Percentiles rank a stretch among this genome's conserved stretches.
These are phyloP conservation scores for Malassezia equina DNA, from an alignment of 1,284 basidiomycete genomes.

Conservation along the genomic window DNA sequence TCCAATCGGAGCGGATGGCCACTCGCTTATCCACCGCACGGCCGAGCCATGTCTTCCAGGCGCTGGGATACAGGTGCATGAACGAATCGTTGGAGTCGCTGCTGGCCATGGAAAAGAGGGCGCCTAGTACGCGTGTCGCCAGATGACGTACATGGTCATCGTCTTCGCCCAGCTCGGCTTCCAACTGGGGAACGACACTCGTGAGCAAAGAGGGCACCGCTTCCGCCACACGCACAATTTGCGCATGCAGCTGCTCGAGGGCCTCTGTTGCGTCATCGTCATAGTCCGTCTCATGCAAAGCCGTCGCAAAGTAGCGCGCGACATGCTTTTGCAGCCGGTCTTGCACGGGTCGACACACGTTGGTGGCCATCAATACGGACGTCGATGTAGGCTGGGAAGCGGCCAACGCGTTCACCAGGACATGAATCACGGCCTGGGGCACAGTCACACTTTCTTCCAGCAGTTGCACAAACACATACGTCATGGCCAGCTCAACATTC, in stretches of 20 bases:
- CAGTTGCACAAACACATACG: slow-evolving; percentile 76
- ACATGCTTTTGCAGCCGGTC: slow-evolving; percentile 82
- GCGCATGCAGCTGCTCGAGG: slow-evolving; percentile 60
- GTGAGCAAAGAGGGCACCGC: slow-evolving; percentile 71
- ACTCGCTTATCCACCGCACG: slow-evolving; percentile 68
- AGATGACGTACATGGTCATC: slow-evolving; percentile 63
- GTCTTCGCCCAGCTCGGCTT: slow-evolving; percentile 75
- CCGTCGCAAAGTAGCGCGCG: slow-evolving; percentile 54
- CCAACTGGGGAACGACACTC: slow-evolving; percentile 83
- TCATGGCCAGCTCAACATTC: slow-evolving; percentile 77
- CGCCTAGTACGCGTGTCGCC: slow-evolving; percentile 72
- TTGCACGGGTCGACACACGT: slow-evolving; percentile 71
- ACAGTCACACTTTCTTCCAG: slow-evolving; percentile 73
- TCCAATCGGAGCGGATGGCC: slow-evolving; percentile 65
- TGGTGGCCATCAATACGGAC: slow-evolving; percentile 71
- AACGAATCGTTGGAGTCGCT: slow-evolving; percentile 48
- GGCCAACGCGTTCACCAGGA: slow-evolving; percentile 73
- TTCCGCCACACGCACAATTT: slow-evolving; percentile 72
- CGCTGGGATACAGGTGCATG: slow-evolving; percentile 65
- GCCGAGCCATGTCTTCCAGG: slow-evolving; percentile 76
- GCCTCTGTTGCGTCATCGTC: slow-evolving; percentile 36
- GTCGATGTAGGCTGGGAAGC: slow-evolving; percentile 55
- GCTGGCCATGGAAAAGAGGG: slow-evolving; percentile 62
- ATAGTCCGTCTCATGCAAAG: slow-evolving; percentile 31
- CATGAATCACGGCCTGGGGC: slow-evolving; percentile 68